Evolutionary conservation across 306 rosid species (phyloP), one percentile per base, ranked within the genome.

Genomic region (Morella rubra): DNA sequence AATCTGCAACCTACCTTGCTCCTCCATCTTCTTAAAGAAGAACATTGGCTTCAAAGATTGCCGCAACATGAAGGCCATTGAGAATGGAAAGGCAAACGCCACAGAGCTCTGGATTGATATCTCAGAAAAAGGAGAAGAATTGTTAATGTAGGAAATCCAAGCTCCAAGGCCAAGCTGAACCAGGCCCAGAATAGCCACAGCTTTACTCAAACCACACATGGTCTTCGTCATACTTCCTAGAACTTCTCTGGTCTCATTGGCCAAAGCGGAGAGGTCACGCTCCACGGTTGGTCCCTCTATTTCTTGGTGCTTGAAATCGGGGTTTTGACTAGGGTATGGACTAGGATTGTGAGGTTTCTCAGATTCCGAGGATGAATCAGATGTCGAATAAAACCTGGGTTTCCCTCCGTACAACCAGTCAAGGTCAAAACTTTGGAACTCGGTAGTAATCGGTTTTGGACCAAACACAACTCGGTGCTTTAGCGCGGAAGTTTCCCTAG

Each of bases 221-320:
- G 41, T 88, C 91, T 81, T 91, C 86, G 90, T 85, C 91, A 84
- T 77, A 9, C 1, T 37, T 68, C 89, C 93, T 0, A 89, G 81
- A 18, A 88, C 89, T 18, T 82, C 75, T 22, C 98, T 78, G 2
- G 90, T 92, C 76, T 95, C 97, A 13, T 80, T 83, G 3, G 89
- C 98, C 41, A 95, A 55, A 0, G 90, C 42, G 0, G 97, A 92
- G 1, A 82, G 80, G 64, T 95, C 97, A 1, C 97, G 81, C 62
- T 92, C 97, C 13, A 95, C 98, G 0, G 98, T 95, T 0, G 98
- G 98, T 0, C 97, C 97, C 76, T 95, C 97, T 15, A 95, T 95
- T 40, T 95, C 98, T 73, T 92, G 99, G 84, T 92, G 99, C 87
- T 90, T 90, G 84, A 94, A 92, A 14, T 85, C 47, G 0, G 90